Base-by-base conservation (phyloP, 257 asterid genomes). In the Gynochthodes officinalis region DNA sequence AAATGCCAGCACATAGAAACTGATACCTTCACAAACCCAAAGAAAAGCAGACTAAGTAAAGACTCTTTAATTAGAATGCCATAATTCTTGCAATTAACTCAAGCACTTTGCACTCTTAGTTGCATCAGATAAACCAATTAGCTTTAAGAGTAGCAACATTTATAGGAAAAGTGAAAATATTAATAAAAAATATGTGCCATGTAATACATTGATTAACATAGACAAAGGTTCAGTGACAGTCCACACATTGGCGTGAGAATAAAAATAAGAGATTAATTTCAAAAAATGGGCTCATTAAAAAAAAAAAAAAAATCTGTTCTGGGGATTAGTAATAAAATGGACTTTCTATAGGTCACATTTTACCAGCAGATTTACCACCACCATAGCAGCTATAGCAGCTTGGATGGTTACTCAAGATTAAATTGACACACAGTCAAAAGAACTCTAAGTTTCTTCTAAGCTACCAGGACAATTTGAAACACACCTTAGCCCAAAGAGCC, bases 401-500 rank as follows among this genome's bases (percentile, higher is more conserved):
- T 39, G 69, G 33, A 40, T 19, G 35, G 69, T 35, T 64, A 39
- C 32, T 40, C 12, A 7, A 64, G 46, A 37, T 37, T 16, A 37
- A 16, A 63, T 42, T 39, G 49, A 58, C 58, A 71, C 40, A 49
- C 21, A 27, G 27, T 37, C 27, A 10, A 67, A 52, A 49, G 28
- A 11, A 50, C 23, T 9, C 3, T 3, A n/a, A 16, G 33, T 35
- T 67, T 49, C 23, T 74, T 54, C 33, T 60, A 54, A 75, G 58
- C 65, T 71, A 81, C 43, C 15, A 3, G 68, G 71, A 72, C 50
- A 63, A 28, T 59, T 75, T 43, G 28, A 25, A 73, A 42, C 64
- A 68, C 83, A 95, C 99, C 97, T 95, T 95, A 69, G 99, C 99
- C 99, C 99, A 95, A 78, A 95, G 96, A 86, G 99, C 98, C 99